Base-by-base conservation (phyloP, 2,329 filamentous ascomycete species). In the Exophiala sp. region DNA sequence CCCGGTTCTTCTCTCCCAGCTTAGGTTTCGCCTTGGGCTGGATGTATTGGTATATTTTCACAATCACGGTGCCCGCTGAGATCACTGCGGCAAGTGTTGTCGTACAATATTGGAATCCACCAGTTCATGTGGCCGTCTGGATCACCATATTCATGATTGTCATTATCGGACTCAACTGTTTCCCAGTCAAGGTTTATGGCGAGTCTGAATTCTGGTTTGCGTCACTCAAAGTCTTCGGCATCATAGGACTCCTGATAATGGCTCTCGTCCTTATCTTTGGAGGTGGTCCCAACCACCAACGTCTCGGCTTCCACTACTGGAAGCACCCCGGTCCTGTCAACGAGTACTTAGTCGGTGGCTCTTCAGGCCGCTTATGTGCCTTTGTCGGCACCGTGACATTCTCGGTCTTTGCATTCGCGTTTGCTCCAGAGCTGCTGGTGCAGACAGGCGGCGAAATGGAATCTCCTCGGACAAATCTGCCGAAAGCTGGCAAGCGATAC, bases 401-500 rank as follows among this genome's bases (percentile, higher is more conserved):
- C 34, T 34, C 51, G 16, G n/a, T 16, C 6, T 54, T 54, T 1
- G 81, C 82, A 35, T 87, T 88, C 66, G 84, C 83, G 1, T 81
- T 87, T 57, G 80, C 82, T 10, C 84, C 84, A 0, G 85, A 88
- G 63, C 86, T 86, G 69, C 82, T 88, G 58, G 71, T 75, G 5
- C 79, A 79, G 78, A 75, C 80, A 3, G 86, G 86, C 2, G 86
- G 84, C 14, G 87, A 90, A 68, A 80, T 86, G 1, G 80, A 87
- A 63, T 87, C 89, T 61, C 87, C 87, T 0, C 82, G 87, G 12
- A 72, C 72, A 14, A 80, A 86, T 16, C 82, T 94, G 69, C 88
- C 88, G 0, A 82, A 80, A 38, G 88, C 88, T 1, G 91, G 84
- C 70, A 89, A 89, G 56, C 83, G 86, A 45, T 87, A 91, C 1